Evolutionary conservation across 306 rosid genomes (phyloP).

Genomic region (Luffa acutangula): DNA sequence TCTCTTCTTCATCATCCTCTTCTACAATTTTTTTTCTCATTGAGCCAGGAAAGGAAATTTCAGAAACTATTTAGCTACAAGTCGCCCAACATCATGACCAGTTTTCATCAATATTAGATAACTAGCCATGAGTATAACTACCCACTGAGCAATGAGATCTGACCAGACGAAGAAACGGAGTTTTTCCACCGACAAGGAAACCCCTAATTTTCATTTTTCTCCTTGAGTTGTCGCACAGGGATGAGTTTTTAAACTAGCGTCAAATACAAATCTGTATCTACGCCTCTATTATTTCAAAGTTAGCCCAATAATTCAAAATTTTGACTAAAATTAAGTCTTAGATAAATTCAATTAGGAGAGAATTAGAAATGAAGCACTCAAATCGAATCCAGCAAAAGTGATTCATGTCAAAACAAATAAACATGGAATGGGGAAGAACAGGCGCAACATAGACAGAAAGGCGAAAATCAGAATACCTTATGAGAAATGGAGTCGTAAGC

Average conservation of each 20-base stretch:
- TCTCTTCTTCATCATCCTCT: neutral
- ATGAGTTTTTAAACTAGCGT: neutral
- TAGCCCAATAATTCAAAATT: neutral
- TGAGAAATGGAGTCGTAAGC: constrained; percentile 56
- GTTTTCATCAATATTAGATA: neutral
- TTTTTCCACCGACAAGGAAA: neutral
- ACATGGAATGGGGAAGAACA: neutral
- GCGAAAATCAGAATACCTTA: constrained; percentile 35
- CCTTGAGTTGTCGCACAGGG: neutral
- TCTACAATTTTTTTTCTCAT: neutral
- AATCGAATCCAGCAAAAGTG: neutral
- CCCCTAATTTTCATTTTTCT: neutral
- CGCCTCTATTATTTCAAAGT: neutral
- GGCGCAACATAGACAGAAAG: neutral
- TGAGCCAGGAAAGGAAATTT: neutral
- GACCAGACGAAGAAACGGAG: neutral
- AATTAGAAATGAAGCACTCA: neutral
- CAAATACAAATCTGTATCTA: neutral
- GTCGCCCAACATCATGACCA: neutral
- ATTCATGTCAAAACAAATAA: neutral
- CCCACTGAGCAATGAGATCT: neutral
- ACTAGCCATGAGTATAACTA: neutral
- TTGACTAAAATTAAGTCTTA: neutral
- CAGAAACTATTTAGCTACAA: neutral
- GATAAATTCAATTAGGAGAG: neutral